Percentiles rank a stretch among this genome's conserved stretches.
Conservation (phyloP, 495 filamentous ascomycete species). For the Tuber magnatum region DNA sequence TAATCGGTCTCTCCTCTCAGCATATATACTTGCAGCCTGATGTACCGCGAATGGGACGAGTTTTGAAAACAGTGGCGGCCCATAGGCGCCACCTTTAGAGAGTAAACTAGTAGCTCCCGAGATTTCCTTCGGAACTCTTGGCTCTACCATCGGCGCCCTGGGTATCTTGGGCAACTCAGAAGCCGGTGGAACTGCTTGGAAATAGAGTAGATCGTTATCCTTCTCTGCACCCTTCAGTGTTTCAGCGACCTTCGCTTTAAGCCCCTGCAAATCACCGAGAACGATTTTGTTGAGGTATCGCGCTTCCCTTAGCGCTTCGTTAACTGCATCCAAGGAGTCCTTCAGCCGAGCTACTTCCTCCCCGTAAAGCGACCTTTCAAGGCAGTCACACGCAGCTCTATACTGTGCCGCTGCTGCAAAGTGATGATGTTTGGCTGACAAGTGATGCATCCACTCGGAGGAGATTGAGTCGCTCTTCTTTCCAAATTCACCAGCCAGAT, state of each 20-base stretch:
- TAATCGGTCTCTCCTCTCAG: constrained; percentile 77
- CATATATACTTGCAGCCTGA: constrained; percentile 89
- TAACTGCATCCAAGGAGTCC: constrained; percentile 74
- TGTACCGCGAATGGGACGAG: constrained; percentile 95
- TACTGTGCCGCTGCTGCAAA: constrained; percentile 96
- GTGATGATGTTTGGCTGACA: constrained; percentile 94
- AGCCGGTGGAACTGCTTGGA: constrained; percentile 77
- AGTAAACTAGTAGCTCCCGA: constrained; percentile 71
- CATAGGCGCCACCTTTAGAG: constrained; percentile 69
- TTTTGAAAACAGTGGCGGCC: constrained; percentile 78
- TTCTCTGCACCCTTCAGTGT: constrained; percentile 89
- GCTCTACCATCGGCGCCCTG: constrained; percentile 77
- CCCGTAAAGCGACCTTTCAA: constrained; percentile 91
- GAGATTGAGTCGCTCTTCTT: constrained; percentile 83
- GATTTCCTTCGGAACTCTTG: constrained; percentile 73
- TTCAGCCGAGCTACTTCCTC: constrained; percentile 85
- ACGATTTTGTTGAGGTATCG: constrained; percentile 80
- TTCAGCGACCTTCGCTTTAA: constrained; percentile 75
- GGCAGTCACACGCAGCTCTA: constrained; percentile 80
- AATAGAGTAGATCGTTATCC: constrained; percentile 92
- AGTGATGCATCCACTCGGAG: constrained; percentile 96
- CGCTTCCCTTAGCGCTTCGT: constrained; percentile 78
- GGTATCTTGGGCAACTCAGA: constrained; percentile 79
- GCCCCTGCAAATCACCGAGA: constrained; percentile 68
- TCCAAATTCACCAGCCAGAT: constrained; percentile 71